phyloP scores from a whole-genome alignment of 148 eudicot genomes.

The Rhododendron kiyosumense region DNA sequence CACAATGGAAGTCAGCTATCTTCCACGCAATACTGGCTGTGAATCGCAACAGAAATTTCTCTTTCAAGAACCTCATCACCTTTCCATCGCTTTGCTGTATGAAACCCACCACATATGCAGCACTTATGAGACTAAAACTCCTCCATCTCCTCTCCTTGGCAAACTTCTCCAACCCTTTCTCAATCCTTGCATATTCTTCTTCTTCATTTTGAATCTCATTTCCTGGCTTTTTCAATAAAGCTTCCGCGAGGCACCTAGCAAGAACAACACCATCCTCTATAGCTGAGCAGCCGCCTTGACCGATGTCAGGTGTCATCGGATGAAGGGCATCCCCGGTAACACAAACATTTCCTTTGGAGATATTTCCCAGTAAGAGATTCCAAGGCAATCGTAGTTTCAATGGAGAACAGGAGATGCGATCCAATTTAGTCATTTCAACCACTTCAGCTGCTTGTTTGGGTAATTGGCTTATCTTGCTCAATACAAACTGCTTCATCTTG shows the following conservation, averaged over 20 bases:
- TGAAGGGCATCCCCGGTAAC: constrained; percentile 53
- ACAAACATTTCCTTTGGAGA: constrained; percentile 30
- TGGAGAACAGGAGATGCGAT: constrained; percentile 17
- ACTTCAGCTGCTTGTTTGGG: constrained; percentile 14
- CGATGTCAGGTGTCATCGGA: constrained; percentile 62
- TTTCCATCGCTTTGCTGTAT: constrained; percentile 30
- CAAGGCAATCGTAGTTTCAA: constrained; percentile 39
- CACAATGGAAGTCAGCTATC: constrained; percentile 40
- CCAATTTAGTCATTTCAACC: constrained; percentile 21
- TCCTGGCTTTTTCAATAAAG: constrained; percentile 15
- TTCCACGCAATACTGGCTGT: constrained; percentile 11
- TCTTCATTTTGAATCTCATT: background rate
- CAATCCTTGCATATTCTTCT: constrained; percentile 19
- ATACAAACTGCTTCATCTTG: constrained; percentile 39
- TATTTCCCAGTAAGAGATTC: constrained; percentile 33
- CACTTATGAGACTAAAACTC: constrained; percentile 27
- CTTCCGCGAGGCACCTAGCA: constrained; percentile 41
- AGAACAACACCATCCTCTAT: constrained; percentile 43
- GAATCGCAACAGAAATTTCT: constrained; percentile 17
- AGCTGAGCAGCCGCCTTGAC: constrained; percentile 55
- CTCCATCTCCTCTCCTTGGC: constrained; percentile 45
- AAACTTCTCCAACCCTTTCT: constrained; percentile 36
- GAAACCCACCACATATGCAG: constrained; percentile 31
- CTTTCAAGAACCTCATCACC: constrained; percentile 28
- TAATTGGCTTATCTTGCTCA: constrained; percentile 17